Evolutionary conservation across 805 yeast genomes (phyloP), one percentile per base, ranked within the genome.

Genomic region (Ogataea paraovalis): DNA sequence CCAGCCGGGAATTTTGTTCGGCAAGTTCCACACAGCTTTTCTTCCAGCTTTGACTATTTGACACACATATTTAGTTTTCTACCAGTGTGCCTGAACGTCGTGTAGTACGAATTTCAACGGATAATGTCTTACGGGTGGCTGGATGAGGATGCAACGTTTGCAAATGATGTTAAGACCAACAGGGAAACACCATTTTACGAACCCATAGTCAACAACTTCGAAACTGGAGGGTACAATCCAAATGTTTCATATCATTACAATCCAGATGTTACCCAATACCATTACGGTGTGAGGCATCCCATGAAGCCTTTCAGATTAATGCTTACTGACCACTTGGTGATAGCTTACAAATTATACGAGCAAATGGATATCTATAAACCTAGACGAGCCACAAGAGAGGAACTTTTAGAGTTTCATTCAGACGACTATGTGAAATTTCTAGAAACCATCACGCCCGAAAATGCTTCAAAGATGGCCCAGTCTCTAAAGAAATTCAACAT

Each of bases 241-340:
- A 69, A 79, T 59, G 96, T 90, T 1, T 87, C 96, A 8, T 90
- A 90, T 68, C 97, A 90, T 66, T 88, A 78, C 67, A 90, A 90
- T 65, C 87, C 90, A 22, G 80, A 83, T 45, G 95, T 84, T 0
- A 75, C 87, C 1, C 78, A 80, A 54, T 91, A 83, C 66, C 97
- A 91, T 60, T 91, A 87, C 65, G 99, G 99, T 16, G 86, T 87
- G 1, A 79, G 82, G 50, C 99, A 92, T 67, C 99, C 99, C n/a
- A 92, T 92, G 99, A 92, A 92, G 65, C 99, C 99, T 14, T 88
- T 91, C 66, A 72, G 99, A 54, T 72, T 94, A 52, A 85, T 90
- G 91, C 76, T 92, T 40, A 92, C 99, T 0, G 97, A 92, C 68
- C 96, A 91, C 64, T 71, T 92, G 51, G 92, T 92, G 44, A 79